Conservation (phyloP, 1,284 basidiomycete genomes). For the Boletus austroedulis region DNA sequence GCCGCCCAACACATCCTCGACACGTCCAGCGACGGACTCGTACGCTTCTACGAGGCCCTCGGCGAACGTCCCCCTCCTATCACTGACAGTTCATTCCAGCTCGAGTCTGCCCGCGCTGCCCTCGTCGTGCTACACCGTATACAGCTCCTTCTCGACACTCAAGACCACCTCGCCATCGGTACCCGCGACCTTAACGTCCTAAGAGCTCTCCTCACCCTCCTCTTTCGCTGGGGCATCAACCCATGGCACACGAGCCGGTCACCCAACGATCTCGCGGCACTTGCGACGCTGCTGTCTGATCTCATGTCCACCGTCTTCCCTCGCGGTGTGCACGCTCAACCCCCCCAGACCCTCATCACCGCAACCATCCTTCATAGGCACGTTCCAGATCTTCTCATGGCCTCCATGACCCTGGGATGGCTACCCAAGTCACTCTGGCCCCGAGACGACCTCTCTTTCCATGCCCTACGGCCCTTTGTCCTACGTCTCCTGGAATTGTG, state of each 20-base stretch:
- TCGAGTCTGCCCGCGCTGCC: slow-evolving; percentile 56
- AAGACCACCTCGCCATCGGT: slow-evolving; percentile 47
- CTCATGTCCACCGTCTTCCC: slow-evolving; percentile 54
- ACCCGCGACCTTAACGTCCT: slow-evolving; percentile 62
- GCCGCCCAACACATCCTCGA: slow-evolving; percentile 14
- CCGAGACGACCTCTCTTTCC: slow-evolving; percentile 39
- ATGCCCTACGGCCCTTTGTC: slow-evolving; percentile 45
- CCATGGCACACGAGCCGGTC: slow-evolving; percentile 43
- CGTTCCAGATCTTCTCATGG: slow-evolving; percentile 53
- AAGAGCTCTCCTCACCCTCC: slow-evolving; percentile 60
- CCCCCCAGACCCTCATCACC: slow-evolving; percentile 59
- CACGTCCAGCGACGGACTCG: slow-evolving; percentile 35
- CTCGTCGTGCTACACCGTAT: slow-evolving; percentile 51
- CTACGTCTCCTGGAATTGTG: slow-evolving; percentile 60
- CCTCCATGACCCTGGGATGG: slow-evolving; percentile 67
- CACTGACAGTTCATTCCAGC: slow-evolving; percentile 40
- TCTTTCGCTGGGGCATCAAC: slow-evolving; percentile 68
- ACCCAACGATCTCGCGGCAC: slow-evolving; percentile 30
- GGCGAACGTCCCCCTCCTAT: slow-evolving; percentile 21
- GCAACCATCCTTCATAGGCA: slow-evolving; percentile 58
- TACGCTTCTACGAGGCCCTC: slow-evolving; percentile 40
- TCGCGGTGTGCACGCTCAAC: slow-evolving; percentile 41
- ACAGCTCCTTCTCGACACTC: slow-evolving; percentile 42
- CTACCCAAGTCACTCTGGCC: slow-evolving; percentile 52
- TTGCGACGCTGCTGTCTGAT: slow-evolving; percentile 43